A percentile compares a stretch with the other conserved stretches of the same genome.
phyloP scores from a whole-genome alignment of 2,329 filamentous ascomycete genomes.

The Bimuria novae-zelandiae region DNA sequence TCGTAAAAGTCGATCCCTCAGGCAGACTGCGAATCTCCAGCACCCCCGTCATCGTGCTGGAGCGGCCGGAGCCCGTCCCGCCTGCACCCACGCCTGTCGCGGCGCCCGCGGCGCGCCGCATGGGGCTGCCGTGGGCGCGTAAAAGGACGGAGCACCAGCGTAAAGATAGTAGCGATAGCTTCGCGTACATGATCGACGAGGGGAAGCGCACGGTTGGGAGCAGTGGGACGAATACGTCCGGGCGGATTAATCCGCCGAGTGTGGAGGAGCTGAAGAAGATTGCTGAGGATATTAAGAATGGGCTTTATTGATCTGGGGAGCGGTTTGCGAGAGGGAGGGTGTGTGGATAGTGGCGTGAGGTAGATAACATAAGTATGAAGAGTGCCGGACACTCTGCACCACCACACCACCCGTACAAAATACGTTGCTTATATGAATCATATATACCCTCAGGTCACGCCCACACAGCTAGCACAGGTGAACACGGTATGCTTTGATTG shows the following conservation, averaged over 20 bases:
- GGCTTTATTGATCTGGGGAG: conserved; percentile 22
- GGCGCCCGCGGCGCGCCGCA: conserved; percentile 7
- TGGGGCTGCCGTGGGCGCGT: conserved; percentile 6
- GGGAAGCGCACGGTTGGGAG: conserved; percentile 15
- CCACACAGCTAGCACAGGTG: no score
- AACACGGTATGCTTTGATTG: no score
- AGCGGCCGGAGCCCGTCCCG: conserved; percentile 9
- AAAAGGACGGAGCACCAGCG: conserved; percentile 13
- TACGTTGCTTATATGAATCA: no score
- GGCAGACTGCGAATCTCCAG: conserved; percentile 15
- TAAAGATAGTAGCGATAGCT: conserved; percentile 21
- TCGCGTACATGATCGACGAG: conserved; percentile 20
- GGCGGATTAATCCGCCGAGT: conserved; percentile 18
- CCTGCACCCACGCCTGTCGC: not conserved
- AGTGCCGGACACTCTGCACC: not conserved
- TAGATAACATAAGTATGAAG: not conserved
- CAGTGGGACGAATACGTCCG: conserved; percentile 12
- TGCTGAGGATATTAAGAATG: conserved; percentile 26
- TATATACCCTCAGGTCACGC: not conserved
- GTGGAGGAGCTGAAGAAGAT: conserved; percentile 30
- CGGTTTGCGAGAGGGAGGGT: no score
- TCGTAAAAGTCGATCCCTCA: conserved; percentile 14
- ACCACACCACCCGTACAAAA: no score
- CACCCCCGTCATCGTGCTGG: conserved; percentile 14
- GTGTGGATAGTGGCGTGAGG: no score